Conservation (phyloP, 2,329 filamentous ascomycete species). For the Pseudocercospora macadamiae region DNA sequence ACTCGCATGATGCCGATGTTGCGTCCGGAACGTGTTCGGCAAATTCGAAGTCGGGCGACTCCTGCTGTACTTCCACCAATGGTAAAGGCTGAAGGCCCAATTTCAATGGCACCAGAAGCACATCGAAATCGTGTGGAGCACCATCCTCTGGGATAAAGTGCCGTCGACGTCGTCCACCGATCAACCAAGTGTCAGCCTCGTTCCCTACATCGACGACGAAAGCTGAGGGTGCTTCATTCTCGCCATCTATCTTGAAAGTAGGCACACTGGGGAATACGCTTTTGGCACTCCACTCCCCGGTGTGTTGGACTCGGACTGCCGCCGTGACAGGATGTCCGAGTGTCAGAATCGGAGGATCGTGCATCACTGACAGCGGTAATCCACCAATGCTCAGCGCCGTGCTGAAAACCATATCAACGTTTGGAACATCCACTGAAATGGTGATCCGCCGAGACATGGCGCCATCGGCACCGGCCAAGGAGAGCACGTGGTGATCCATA, state of each 20-base stretch:
- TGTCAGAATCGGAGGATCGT: slow-evolving; percentile 48
- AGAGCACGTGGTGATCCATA: slow-evolving; percentile 38
- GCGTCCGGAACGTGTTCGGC: slow-evolving; percentile 25
- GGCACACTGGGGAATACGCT: slow-evolving; percentile 49
- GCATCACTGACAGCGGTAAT: not conserved
- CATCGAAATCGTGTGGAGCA: slow-evolving; percentile 55
- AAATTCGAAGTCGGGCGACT: slow-evolving; percentile 48
- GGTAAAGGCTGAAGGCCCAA: slow-evolving; percentile 80
- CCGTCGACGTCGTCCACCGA: slow-evolving; percentile 79
- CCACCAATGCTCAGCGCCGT: slow-evolving; percentile 46
- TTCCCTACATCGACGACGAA: slow-evolving; percentile 84
- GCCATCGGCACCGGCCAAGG: slow-evolving; percentile 29
- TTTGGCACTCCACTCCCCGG: slow-evolving; percentile 56
- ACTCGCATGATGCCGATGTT: slow-evolving; percentile 64
- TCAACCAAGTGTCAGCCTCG: slow-evolving; percentile 75
- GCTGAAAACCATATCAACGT: slow-evolving; percentile 80
- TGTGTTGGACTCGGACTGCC: slow-evolving; percentile 61
- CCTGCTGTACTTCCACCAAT: slow-evolving; percentile 71
- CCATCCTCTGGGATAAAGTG: slow-evolving; percentile 64
- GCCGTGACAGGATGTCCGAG: slow-evolving; percentile 69
- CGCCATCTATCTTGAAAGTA: slow-evolving; percentile 24
- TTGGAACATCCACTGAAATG: slow-evolving; percentile 88
- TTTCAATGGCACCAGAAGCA: slow-evolving; percentile 79
- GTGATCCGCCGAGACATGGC: slow-evolving; percentile 61
- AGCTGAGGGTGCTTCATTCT: slow-evolving; percentile 46